Evolutionary conservation across 805 yeast genomes (phyloP), one percentile per base, ranked within the genome.

Genomic region (Saccharomycopsis amapae): DNA sequence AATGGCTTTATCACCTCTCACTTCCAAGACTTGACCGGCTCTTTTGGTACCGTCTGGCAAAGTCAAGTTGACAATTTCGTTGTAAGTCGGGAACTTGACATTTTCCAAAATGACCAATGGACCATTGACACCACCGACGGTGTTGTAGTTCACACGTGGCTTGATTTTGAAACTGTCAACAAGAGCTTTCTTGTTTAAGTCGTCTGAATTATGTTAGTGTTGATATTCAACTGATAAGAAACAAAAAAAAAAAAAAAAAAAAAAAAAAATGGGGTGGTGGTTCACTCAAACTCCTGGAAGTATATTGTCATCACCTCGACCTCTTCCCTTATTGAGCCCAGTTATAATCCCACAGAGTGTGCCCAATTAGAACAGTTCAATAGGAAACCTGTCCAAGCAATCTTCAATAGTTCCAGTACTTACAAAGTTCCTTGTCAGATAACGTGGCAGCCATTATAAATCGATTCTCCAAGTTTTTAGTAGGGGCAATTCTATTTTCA

Each of bases 21-120:
- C 97, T 70, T 93, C 99, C 61, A 93, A 76, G 20, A 93, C 99
- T 68, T 93, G 97, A 61, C 99, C 99, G 49, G 95, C 95, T 69
- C 98, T 85, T 42, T 72, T 69, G 18, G 93, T 67, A 9, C 99
- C 98, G 64, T 94, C 98, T 40, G 98, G 98, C 51, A 93, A 74
- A 9, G 98, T 94, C 61, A 93, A 75, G 66, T 89, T 85, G 61
- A 93, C 99, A 70, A 93, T 93, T 69, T 93, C 99, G 61, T 90
- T 88, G 71, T 77, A 93, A 61, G 95, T 81, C 49, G 94, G 94
- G 64, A 79, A 83, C 65, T 84, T 85, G 59, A 85, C 93, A 53
- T 85, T 81, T 62, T 85, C 90, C 56, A 85, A 69, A 56, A 85
- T 89, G 51, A 93, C 98, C 64, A 93, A 77, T 4, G 99, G 99